Evolutionary conservation across 78 protist genomes (phyloP), one percentile per base, ranked within the genome.

Genomic region (Monosiga brevicollis): DNA sequence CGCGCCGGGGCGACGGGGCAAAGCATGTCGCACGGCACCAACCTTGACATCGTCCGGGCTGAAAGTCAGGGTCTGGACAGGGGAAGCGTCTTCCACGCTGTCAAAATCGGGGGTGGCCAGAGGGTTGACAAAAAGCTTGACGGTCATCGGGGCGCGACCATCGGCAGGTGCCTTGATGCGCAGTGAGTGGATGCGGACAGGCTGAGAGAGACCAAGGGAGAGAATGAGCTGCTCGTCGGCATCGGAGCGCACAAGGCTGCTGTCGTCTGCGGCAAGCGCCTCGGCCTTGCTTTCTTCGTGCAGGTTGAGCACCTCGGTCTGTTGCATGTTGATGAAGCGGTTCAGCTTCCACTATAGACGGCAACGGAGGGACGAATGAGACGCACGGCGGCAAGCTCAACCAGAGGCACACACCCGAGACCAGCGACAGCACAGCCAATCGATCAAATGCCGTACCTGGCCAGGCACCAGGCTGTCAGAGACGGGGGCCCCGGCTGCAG

Each of bases 151-250:
- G 62, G 62, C 62, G 62, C 62, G 62, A 15, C 62, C 87, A 37
- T 0, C 86, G 72, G n/a, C 37, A 25, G 39, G 32, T 9, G 78
- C 77, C 37, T 37, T 49, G 75, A 71, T 2, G 29, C 38, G 6
- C 11, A 85, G 25, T 2, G 88, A 85, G 77, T 85, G 88, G 1
- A 85, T 22, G 54, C 70, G 43, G 32, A 85, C 88, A 34, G 83
- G 70, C 11, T 78, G 88, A 39, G 35, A 78, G 73, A 85, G 79
- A 24, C 39, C 40, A 9, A 85, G 20, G 49, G 78, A 62, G 70
- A 85, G 36, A 29, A 85, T 75, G 23, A 85, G 88, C 80, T 83
- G 88, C 42, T 85, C 88, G 78, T 85, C 88, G 79, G 82, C 73
- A 40, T 85, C 88, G 35, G 76, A 42, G 37, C 42, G 80, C 9